Evolutionary conservation across 2,329 filamentous ascomycete genomes (phyloP), one percentile per base, ranked within the genome.

Genomic region (Ploettnerulaceae sp.): DNA sequence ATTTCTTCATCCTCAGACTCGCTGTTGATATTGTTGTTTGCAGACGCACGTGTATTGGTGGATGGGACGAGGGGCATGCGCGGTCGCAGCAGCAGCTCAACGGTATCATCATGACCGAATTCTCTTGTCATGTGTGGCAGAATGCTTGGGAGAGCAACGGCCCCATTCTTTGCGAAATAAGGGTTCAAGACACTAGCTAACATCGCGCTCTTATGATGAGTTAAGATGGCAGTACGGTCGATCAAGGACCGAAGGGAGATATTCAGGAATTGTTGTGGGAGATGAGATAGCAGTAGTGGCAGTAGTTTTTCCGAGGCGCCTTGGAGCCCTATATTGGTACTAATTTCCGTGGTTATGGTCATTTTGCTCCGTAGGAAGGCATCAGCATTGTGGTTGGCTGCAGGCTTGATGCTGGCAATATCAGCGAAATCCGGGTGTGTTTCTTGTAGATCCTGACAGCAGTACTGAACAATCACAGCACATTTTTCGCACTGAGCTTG

Each of bases 151-250:
- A 81, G 78, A 41, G 79, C n/a, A n/a, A n/a, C 76, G 53, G 79
- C 72, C 32, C 82, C 77, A 61, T 81, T 74, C 59, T 77, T 71
- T 60, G 81, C 71, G 52, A 80, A 69, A 65, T 82, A 79, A 0
- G 89, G 87, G 64, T 93, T 89, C 49, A 96, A 70, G 9, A 94
- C 81, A 63, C 88, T 91, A 5, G 89, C 81, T 8, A 93, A 61
- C 76, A 96, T 86, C 32, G 86, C 84, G 24, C 82, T 72, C 61
- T 81, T 82, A 63, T 83, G 75, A 49, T 75, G 73, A 4, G 74
- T 77, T 17, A 95, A 69, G 46, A 95, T 84, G 15, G 88, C 85
- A 2, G 86, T 87, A 54, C 86, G 84, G 61, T 96, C 89, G 52
- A 95, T 73, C 38, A 88, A 79, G 8, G 82, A 77, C 42, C 91